Evolutionary conservation across 2,329 filamentous ascomycete genomes (phyloP).

Genomic region (Phialophora expanda): DNA sequence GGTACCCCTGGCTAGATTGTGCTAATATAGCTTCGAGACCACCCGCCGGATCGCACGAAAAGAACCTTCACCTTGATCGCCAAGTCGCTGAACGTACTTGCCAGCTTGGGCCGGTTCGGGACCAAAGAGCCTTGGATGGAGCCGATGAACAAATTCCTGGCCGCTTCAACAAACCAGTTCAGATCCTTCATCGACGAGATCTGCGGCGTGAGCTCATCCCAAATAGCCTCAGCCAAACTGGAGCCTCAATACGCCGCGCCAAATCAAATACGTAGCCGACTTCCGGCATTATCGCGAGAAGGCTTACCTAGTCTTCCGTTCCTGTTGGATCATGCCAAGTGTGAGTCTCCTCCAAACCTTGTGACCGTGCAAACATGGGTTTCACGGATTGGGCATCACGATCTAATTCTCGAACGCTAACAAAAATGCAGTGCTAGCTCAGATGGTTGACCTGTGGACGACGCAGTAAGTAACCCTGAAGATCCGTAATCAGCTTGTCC

Average conservation of each 20-base stretch:
- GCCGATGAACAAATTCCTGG: slow-evolving; percentile 90
- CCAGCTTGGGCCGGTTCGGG: slow-evolving; percentile 88
- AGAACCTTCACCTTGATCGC: slow-evolving; percentile 89
- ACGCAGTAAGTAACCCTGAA: slow-evolving; percentile 38
- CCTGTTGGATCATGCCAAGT: slow-evolving; percentile 81
- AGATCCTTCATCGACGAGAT: slow-evolving; percentile 86
- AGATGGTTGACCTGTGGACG: slow-evolving; percentile 69
- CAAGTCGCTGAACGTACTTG: slow-evolving; percentile 87
- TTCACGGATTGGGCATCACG: not conserved
- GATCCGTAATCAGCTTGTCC: not conserved
- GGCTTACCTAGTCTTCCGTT: slow-evolving; percentile 93
- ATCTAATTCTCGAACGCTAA: not conserved
- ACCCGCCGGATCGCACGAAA: slow-evolving; percentile 80
- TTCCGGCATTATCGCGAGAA: slow-evolving; percentile 81
- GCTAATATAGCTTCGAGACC: slow-evolving; percentile 60
- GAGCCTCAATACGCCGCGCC: slow-evolving; percentile 86
- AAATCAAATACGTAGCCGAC: slow-evolving; percentile 81
- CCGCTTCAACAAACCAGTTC: slow-evolving; percentile 75
- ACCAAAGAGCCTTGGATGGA: slow-evolving; percentile 99
- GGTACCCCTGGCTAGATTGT: slow-evolving; percentile 1
- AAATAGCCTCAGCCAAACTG: slow-evolving; percentile 61
- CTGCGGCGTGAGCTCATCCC: slow-evolving; percentile 75
- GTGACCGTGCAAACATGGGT: not conserved
- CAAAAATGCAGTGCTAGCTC: slow-evolving; percentile 68
- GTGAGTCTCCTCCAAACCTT: not conserved